Percentiles rank a stretch among this genome's conserved stretches.
Conservation (phyloP, 2,329 filamentous ascomycete genomes). For the Phialophora verrucosa region DNA sequence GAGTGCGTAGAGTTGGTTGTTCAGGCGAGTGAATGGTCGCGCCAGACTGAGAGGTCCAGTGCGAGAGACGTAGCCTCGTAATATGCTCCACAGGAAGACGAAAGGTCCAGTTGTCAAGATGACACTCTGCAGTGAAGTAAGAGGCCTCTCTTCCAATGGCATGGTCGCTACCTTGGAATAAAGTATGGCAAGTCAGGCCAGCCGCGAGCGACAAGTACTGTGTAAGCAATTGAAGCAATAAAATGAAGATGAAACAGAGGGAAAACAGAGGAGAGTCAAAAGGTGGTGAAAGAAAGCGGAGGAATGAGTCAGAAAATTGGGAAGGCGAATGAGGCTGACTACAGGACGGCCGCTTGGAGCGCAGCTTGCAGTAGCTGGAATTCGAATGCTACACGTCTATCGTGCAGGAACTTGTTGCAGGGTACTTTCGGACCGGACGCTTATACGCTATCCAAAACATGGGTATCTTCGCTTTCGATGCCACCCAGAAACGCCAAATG, state of each 20-base stretch:
- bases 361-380: neutral
- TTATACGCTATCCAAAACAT: neutral
- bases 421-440: neutral
- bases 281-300: neutral
- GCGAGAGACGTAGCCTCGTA: conserved; percentile 30
- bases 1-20: conserved; percentile 34
- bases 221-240: neutral
- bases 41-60: conserved; percentile 27
- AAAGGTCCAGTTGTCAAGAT: conserved; percentile 32
- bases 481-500: neutral
- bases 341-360: neutral
- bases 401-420: neutral
- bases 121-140: conserved; percentile 32
- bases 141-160: conserved; percentile 16
- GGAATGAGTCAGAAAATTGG: neutral
- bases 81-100: conserved; percentile 30
- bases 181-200: neutral
- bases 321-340: neutral
- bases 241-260: neutral
- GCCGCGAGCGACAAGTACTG: neutral
- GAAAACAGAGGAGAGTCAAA: neutral
- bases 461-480: conserved; percentile 16
- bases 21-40: conserved; percentile 25
- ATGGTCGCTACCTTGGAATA: neutral
- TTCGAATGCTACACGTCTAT: neutral